Evolutionary conservation across 148 eudicot species (phyloP).

Genomic region (Chenopodium berlandieri): DNA sequence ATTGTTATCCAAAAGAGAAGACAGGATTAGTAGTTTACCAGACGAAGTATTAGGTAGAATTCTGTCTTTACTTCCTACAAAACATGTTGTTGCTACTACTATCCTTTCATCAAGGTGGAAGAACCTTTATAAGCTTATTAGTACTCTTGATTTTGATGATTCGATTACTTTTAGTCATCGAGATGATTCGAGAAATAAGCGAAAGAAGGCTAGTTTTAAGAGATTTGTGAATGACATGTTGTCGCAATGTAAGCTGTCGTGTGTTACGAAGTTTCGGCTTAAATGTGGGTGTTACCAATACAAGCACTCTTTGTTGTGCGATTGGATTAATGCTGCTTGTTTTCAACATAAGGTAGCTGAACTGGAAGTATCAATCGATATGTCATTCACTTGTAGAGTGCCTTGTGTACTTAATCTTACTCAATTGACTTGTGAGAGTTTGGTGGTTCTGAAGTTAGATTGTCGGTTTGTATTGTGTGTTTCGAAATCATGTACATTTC

Average conservation of each 20-base stretch:
- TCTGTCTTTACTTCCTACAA: constrained; percentile 24
- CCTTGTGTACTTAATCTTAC: neutral
- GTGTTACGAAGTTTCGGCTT: constrained; percentile 15
- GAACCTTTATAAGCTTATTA: constrained; percentile 17
- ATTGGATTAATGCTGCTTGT: constrained; percentile 8
- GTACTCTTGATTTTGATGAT: constrained; percentile 26
- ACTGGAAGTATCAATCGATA: constrained; percentile 15
- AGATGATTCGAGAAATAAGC: neutral
- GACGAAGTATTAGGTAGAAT: constrained; percentile 21
- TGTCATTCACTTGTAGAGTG: neutral
- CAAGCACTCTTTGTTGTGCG: neutral
- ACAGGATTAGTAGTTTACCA: constrained; percentile 21
- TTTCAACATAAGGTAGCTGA: constrained; percentile 1
- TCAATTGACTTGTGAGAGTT: constrained; percentile 11
- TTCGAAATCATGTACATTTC: constrained; percentile 13
- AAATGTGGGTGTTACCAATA: constrained; percentile 3
- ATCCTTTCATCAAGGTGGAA: constrained; percentile 19
- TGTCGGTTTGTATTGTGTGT: neutral
- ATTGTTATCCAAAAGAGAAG: neutral
- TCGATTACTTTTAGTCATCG: neutral
- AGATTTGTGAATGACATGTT: constrained; percentile 5
- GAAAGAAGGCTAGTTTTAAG: constrained; percentile 11
- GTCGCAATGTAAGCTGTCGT: neutral
- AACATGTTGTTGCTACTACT: constrained; percentile 22
- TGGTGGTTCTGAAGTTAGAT: constrained; percentile 24